A percentile compares a stretch with the other conserved stretches of the same genome.
Conservation (phyloP, 805 yeast genomes). For the Jamesozyma piceae region DNA sequence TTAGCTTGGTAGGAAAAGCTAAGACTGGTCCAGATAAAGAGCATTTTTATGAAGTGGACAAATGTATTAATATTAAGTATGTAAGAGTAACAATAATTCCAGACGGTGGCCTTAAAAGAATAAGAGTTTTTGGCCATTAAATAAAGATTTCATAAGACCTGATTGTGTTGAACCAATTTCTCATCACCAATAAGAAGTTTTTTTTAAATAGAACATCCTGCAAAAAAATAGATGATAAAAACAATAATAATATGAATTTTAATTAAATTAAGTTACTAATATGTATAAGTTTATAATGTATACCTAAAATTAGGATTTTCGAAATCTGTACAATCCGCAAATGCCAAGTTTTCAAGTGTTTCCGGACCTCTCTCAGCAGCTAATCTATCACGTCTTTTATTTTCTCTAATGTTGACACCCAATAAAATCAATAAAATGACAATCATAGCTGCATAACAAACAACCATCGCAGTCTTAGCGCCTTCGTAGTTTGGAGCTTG, state of each 20-base stretch:
- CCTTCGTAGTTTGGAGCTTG: constrained; percentile 54
- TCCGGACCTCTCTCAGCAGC: constrained; percentile 14
- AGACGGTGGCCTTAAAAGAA: constrained; percentile 92
- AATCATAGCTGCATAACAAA: constrained; percentile 37
- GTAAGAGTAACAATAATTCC: constrained; percentile 80
- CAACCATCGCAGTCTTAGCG: constrained; percentile 46
- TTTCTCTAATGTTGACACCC: constrained; percentile 30
- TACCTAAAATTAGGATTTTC: constrained; percentile 38
- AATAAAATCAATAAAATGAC: constrained; percentile 28
- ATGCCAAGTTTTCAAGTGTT: constrained; percentile 25
- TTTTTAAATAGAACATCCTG: too few relatives aligned
- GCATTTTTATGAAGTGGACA: constrained; percentile 42
- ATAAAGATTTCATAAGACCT: background rate
- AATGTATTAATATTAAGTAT: constrained; percentile 45
- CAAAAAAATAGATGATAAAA: too few relatives aligned
- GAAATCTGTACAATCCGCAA: constrained; percentile 38
- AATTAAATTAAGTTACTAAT: too few relatives aligned
- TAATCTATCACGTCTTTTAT: constrained; percentile 34
- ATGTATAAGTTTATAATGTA: constrained; percentile 7
- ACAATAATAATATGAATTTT: too few relatives aligned
- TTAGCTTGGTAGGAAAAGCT: constrained; percentile 49
- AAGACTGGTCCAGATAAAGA: constrained; percentile 81
- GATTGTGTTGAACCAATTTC: too few relatives aligned
- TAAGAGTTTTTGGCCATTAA: constrained; percentile 62
- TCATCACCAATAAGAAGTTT: too few relatives aligned